Base-by-base conservation (phyloP, 2,329 filamentous ascomycete species). In the Apiospora koreana region DNA sequence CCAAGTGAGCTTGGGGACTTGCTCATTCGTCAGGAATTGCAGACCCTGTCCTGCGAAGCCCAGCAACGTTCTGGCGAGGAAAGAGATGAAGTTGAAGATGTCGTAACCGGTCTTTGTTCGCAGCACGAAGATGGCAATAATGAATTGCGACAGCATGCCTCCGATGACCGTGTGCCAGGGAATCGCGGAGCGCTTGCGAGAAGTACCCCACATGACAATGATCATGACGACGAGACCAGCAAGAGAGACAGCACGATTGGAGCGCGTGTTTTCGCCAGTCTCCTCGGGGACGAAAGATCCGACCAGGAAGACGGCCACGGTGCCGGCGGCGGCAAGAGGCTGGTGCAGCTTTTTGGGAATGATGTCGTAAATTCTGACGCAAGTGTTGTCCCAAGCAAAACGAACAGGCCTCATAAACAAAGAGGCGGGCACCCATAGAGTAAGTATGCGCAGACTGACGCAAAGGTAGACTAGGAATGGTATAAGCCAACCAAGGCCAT, bases 21-120 rank as follows among this genome's bases (percentile, higher is more conserved):
- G 79, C 0, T 75, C 69, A 18, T 84, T 83, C 0, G 90, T 92
- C 75, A 98, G 81, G 84, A 97, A 98, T 0, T 80, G 79, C 0
- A 93, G 89, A 79, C 95, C 95, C 42, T 93, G 80, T 23, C 85
- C 83, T 31, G 95, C 93, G 76, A 94, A 97, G 35, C 91, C 89
- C 6, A 98, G 87, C 38, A 97, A 85, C 72, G 89, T 86, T 38
- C 89, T 88, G 1, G 94, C 94, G 12, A 95, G 87, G 68, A 85
- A 85, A 4, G 94, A 94, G 76, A 97, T 89, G 83, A 97, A 97
- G 80, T 89, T 90, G 88, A 98, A 98, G 79, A 97, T 97, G 81
- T 97, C 93, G 82, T 90, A 97, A 71, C 94, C 95, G 48, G 89
- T 93, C 48, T 86, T 82, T 3, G 94, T 96, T 65, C 94, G 89